Conservation (phyloP, 2,329 filamentous ascomycete species). For the Fusarium siculi region DNA sequence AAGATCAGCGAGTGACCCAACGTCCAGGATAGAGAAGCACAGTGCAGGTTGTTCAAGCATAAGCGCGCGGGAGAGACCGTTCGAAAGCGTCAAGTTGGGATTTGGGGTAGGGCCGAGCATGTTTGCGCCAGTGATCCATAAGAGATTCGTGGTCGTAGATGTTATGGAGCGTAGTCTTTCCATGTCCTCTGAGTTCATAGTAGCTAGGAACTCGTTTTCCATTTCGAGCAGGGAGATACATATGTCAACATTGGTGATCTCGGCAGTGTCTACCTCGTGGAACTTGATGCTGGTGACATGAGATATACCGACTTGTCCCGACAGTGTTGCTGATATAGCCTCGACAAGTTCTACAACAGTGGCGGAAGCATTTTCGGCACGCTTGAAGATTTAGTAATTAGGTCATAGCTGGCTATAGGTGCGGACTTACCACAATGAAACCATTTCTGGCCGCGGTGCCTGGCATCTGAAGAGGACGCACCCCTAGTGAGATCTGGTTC, state of each 20-base stretch:
- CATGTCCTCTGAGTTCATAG: not conserved
- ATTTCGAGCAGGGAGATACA: not conserved
- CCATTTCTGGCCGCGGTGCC: not conserved
- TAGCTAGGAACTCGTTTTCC: not conserved
- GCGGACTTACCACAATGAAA: not conserved
- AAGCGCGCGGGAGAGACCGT: not conserved
- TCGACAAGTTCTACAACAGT: not conserved
- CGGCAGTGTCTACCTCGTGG: not conserved
- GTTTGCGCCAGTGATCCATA: not conserved
- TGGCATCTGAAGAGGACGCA: not conserved
- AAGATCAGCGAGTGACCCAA: not conserved
- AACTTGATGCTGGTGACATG: not conserved
- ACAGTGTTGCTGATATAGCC: not conserved
- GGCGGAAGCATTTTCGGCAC: not conserved
- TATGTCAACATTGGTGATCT: not conserved
- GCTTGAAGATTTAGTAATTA: not conserved
- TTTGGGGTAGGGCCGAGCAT: not conserved
- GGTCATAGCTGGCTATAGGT: accelerated
- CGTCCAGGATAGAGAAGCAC: not conserved
- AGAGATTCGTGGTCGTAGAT: not conserved
- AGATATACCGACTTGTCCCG: not conserved
- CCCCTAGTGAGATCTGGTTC: not conserved
- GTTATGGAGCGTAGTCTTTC: not conserved
- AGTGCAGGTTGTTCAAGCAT: not conserved
- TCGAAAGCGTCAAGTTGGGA: not conserved